Conservation (phyloP, 2,329 filamentous ascomycete genomes). For the Nemania sp. region DNA sequence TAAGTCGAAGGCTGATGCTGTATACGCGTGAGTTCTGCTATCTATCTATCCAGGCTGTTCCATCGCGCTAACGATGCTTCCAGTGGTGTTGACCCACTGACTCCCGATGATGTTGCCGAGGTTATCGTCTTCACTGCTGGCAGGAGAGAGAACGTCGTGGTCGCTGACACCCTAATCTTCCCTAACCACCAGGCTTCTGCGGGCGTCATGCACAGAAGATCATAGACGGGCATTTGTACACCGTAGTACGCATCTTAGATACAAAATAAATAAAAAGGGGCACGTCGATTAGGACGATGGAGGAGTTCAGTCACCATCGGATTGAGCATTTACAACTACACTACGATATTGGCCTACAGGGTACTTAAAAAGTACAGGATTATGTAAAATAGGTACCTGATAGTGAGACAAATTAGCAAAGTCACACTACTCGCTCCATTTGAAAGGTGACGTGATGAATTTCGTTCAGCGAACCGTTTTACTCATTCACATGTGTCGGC, state of each 20-base stretch:
- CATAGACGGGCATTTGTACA: slow-evolving; percentile 19
- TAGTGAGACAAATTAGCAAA: slow-evolving; percentile 25
- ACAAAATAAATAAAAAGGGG: slow-evolving; percentile 7
- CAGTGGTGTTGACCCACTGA: slow-evolving; percentile 64
- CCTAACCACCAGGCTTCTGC: slow-evolving; percentile 70
- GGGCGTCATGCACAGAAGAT: slow-evolving; percentile 38
- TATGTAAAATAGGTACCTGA: neutral
- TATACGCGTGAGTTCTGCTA: slow-evolving; percentile 57
- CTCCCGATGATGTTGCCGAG: slow-evolving; percentile 78
- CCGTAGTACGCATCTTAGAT: slow-evolving; percentile 22
- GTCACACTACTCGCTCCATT: neutral
- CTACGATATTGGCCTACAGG: neutral
- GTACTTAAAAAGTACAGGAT: too few relatives aligned
- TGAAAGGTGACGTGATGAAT: neutral
- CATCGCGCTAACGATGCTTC: slow-evolving; percentile 28
- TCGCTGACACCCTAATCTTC: slow-evolving; percentile 76
- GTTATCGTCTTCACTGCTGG: slow-evolving; percentile 77
- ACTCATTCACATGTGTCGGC: slow-evolving; percentile 70
- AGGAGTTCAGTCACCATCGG: neutral
- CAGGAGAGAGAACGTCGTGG: slow-evolving; percentile 77
- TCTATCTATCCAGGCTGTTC: neutral
- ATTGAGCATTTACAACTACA: neutral
- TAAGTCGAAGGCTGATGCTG: slow-evolving; percentile 76
- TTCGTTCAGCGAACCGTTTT: slow-evolving; percentile 68
- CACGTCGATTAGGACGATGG: neutral